Evolutionary conservation across 257 asterid species (phyloP), one percentile per base, ranked within the genome.

Genomic region (Forsythia suspensa): DNA sequence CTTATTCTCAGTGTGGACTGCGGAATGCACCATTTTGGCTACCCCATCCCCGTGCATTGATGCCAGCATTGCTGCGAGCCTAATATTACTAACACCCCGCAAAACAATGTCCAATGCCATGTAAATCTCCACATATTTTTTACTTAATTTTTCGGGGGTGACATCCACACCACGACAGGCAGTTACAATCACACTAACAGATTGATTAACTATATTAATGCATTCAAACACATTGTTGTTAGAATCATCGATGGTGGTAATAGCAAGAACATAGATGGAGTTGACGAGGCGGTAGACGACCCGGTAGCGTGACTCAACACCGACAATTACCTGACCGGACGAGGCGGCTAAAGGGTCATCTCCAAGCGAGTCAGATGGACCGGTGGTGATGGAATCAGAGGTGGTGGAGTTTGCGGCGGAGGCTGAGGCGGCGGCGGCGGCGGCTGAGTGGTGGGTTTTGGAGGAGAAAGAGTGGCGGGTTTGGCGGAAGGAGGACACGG

Each of bases 161-260:
- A 95, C 99, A 85, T 95, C 99, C 13, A 95, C 97, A 20, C 99
- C 99, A 4, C 98, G 93, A 77, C 99, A 92, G 1, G 99, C 99
- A 0, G 99, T 89, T 18, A 94, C 97, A 18, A 95, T 86, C 13
- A 95, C 97, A 0, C 97, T 90, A 78, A 95, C 99, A 5, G 97
- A 91, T 76, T 95, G 99, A 82, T 95, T 95, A 42, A 95, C 98
- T 57, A 95, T 86, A 70, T 86, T 80, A 24, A 93, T 93, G 78
- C 99, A 95, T 85, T 95, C 99, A 69, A 95, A 95, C 34, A 93
- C 97, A 73, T 93, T 95, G 75, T 92, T 93, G 76, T 90, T 86
- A 4, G 90, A 76, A 81, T 93, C 98, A 80, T 93, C 98, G 44
- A 85, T 87, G n/a, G 96, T 92, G 9, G 99, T 92, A 7, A 93